phyloP scores from a whole-genome alignment of 208 protist genomes.

The Phytomonas sp. region DNA sequence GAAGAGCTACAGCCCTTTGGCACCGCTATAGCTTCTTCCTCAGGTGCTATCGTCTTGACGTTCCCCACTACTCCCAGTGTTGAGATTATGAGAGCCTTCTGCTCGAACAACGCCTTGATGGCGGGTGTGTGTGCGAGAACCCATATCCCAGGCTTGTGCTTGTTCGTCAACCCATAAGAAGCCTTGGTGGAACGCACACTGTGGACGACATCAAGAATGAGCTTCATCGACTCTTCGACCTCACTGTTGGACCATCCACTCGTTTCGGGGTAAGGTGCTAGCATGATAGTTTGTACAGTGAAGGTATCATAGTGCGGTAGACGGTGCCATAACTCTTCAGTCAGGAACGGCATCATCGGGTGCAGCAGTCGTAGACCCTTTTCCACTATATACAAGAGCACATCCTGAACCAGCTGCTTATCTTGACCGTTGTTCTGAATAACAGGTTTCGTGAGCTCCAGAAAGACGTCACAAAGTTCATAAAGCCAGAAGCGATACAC shows the following conservation, averaged over 20 bases:
- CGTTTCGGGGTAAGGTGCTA: constrained; percentile 69
- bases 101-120: constrained; percentile 30
- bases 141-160: constrained; percentile 81
- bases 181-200: constrained; percentile 83
- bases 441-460: constrained; percentile 92
- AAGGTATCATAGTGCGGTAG: constrained; percentile 83
- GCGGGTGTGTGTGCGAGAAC: constrained; percentile 42
- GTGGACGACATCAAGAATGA: constrained; percentile 84
- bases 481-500: constrained; percentile 96
- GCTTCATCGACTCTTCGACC: constrained; percentile 75
- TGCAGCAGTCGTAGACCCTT: constrained; percentile 93
- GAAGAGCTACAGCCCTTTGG: constrained; percentile 84
- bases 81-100: constrained; percentile 51
- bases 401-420: constrained; percentile 84
- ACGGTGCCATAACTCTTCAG: constrained; percentile 98
- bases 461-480: constrained; percentile 97
- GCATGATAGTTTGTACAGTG: constrained; percentile 78
- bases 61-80: constrained; percentile 78
- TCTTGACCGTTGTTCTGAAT: constrained; percentile 68
- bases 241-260: constrained; percentile 49
- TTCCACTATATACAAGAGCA: constrained; percentile 91
- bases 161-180: constrained; percentile 86
- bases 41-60: constrained; percentile 43
- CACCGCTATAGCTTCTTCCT: constrained; percentile 35
- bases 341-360: constrained; percentile 99